Conservation (phyloP, 306 rosid species). For the Dryas alaskensis region DNA sequence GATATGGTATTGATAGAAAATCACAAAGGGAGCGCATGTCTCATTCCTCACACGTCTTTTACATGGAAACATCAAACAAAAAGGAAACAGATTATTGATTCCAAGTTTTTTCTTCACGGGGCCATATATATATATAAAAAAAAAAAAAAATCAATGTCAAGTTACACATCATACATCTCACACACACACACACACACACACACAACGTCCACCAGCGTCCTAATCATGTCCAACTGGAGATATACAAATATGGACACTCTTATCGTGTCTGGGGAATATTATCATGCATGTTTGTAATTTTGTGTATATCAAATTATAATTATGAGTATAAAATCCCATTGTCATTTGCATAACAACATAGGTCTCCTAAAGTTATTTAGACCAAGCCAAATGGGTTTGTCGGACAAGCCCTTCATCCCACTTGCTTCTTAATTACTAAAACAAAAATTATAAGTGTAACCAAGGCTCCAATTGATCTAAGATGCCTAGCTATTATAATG, state of each 20-base stretch:
- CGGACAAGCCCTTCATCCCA: not conserved
- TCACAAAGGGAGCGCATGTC: not conserved
- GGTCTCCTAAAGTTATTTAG: not conserved
- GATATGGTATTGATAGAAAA: too few relatives aligned
- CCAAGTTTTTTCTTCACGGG: not conserved
- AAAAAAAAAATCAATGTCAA: not conserved
- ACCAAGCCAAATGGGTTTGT: not conserved
- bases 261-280: conserved; percentile 15
- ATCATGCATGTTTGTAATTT: conserved; percentile 1
- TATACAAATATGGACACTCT: conserved; percentile 6
- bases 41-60: too few relatives aligned
- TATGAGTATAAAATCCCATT: not conserved
- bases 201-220: conserved; percentile 9
- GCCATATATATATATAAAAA: too few relatives aligned
- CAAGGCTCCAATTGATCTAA: not conserved
- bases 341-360: not conserved
- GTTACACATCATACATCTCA: not conserved
- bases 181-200: too few relatives aligned
- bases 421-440: not conserved
- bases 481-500: not conserved
- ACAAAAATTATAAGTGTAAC: not conserved
- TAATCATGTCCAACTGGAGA: conserved; percentile 25
- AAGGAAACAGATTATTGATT: too few relatives aligned
- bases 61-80: too few relatives aligned
- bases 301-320: not conserved